Base-by-base conservation (phyloP, 148 eudicot species). In the Spergularia marina region DNA sequence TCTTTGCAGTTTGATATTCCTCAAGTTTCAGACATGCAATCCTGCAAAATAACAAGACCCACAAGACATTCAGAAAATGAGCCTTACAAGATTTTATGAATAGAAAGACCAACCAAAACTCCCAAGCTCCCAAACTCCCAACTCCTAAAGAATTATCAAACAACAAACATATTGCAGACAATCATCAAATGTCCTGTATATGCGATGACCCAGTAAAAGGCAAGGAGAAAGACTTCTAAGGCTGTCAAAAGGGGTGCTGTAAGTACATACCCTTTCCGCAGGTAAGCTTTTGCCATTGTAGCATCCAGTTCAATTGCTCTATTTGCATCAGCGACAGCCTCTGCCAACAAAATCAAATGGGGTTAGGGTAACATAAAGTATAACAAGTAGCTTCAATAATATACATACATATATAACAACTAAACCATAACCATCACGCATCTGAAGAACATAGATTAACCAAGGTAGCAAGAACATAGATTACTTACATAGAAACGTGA, bases 311-410 rank as follows among this genome's bases (percentile, higher is more conserved):
- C 91, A 78, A 92, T 94, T 25, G 98, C 97, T 80, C 74, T 89
- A 74, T 86, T 92, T 34, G 98, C 91, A 90, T 94, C 98, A 81
- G 91, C 87, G 77, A 94, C 94, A 63, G 98, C 98, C 84, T 94
- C 98, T 94, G 89, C 71, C 60, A 82, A 84, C 36, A 21, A 69
- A 59, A 77, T 20, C 57, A 20, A 44, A 34, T 36, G 71, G 66
- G 30, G 55, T 12, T 47, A 57, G 77, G 64, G 13, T 39, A 34
- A 49, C 20, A 20, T 12, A 15, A 23, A 21, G 60, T 2, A 53
- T 12, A 70, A 16, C 47, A 70, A 53, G 59, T 2, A 66, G 39
- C 41, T n/a, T 21, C 40, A 23, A 56, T 44, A 15, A 17, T 47
- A 49, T 18, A 30, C 18, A 12, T 23, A 15, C 44, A 41, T 18